A percentile compares a stretch with the other conserved stretches of the same genome.
phyloP scores from a whole-genome alignment of 768 basidiomycete species.

The Rubroboletus satanas region DNA sequence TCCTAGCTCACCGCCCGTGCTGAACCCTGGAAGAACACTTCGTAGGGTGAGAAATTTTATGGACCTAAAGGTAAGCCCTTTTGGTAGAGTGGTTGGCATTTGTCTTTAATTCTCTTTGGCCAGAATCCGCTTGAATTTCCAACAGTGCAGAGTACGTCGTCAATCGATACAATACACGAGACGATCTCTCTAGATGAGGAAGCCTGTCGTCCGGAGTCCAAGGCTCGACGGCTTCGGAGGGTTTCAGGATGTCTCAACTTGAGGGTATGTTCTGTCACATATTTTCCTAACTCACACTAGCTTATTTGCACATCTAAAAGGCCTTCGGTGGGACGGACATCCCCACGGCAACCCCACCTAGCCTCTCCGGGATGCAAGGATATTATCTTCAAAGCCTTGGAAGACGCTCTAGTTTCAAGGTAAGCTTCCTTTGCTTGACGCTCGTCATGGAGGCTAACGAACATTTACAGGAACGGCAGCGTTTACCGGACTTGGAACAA shows the following conservation, averaged over 20 bases:
- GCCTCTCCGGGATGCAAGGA: neutral
- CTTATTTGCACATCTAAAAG: neutral
- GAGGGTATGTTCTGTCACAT: neutral
- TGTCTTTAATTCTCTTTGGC: neutral
- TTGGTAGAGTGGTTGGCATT: neutral
- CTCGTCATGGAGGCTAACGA: neutral
- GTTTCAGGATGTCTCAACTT: slow-evolving; percentile 1
- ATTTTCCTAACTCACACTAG: no score
- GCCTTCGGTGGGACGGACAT: neutral
- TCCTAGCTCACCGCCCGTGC: neutral
- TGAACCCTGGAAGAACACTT: neutral
- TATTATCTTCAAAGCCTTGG: neutral
- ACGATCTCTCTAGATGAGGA: neutral
- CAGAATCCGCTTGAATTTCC: neutral
- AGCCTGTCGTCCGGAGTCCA: neutral
- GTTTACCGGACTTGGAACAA: neutral
- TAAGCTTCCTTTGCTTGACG: neutral
- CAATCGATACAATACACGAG: neutral
- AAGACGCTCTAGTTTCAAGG: neutral
- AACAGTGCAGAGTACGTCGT: neutral
- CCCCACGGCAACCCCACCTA: neutral
- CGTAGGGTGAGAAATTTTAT: neutral
- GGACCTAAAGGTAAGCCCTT: neutral
- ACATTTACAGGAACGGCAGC: neutral
- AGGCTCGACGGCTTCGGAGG: slow-evolving; percentile 3